phyloP scores from a whole-genome alignment of 305 asterid genomes.

The Coffea humblotiana region DNA sequence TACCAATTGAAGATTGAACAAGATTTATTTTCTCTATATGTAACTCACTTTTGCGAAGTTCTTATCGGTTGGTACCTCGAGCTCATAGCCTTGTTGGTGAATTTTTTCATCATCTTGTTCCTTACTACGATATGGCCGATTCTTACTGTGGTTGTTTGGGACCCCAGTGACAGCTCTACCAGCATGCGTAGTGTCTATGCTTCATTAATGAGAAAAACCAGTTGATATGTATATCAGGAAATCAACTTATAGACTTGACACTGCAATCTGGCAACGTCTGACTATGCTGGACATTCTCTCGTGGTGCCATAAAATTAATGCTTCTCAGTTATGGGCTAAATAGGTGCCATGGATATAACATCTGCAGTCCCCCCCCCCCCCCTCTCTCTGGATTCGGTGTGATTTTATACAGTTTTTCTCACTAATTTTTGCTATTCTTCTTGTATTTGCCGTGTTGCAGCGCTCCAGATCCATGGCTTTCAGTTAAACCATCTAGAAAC shows the following conservation, averaged over 20 bases:
- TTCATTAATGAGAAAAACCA: not conserved
- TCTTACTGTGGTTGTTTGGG: not conserved
- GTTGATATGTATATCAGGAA: not conserved
- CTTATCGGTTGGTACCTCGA: not conserved
- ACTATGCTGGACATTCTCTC: not conserved
- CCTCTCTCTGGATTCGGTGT: not conserved
- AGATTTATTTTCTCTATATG: not conserved
- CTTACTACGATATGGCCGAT: not conserved
- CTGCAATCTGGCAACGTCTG: not conserved
- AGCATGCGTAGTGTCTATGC: not conserved
- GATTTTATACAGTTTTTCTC: not conserved
- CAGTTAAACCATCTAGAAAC: slow-evolving; percentile 51
- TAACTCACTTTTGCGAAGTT: not conserved
- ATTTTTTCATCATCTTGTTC: not conserved
- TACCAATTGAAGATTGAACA: not conserved
- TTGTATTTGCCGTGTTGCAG: slow-evolving; percentile 53
- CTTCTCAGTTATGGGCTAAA: not conserved
- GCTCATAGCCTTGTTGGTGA: not conserved
- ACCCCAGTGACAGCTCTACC: not conserved
- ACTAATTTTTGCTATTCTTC: slow-evolving; percentile 30
- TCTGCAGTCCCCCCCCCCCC: not conserved
- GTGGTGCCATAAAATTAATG: not conserved
- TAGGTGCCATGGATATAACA: not conserved
- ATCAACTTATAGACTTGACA: not conserved
- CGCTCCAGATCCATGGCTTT: slow-evolving; percentile 50